Percentiles rank a stretch among this genome's conserved stretches.
phyloP scores from a whole-genome alignment of 345 rosid genomes.

The Eucalyptus regnans region DNA sequence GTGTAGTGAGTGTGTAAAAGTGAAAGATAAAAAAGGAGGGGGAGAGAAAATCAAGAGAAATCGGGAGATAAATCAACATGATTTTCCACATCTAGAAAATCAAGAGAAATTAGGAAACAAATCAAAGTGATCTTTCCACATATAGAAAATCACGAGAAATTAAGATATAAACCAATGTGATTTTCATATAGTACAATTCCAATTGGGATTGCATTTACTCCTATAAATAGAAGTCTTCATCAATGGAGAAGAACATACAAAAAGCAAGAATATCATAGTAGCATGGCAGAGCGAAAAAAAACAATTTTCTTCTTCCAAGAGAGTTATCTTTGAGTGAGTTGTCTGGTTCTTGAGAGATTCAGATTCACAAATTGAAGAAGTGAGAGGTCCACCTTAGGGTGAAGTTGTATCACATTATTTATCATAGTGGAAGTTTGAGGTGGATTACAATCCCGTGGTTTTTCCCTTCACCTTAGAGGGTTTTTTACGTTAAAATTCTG shows the following conservation, averaged over 20 bases:
- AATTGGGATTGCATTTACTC: not conserved
- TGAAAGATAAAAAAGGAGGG: not conserved
- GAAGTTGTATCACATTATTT: too few relatives aligned
- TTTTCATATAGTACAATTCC: not conserved
- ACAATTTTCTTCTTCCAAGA: not conserved
- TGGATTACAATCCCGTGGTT: not conserved
- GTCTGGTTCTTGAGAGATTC: not conserved
- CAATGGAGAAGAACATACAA: not conserved
- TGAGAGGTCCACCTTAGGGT: too few relatives aligned
- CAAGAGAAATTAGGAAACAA: not conserved
- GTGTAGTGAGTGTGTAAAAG: not conserved
- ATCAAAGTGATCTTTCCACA: not conserved
- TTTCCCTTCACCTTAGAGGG: not conserved
- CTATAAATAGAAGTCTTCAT: not conserved
- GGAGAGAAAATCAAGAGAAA: not conserved
- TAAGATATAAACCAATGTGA: not conserved
- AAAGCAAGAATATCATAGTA: not conserved
- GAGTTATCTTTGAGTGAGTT: not conserved
- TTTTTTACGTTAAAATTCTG: not conserved
- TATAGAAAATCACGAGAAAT: not conserved
- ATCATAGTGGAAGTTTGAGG: not conserved
- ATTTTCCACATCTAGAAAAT: not conserved
- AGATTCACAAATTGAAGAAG: too few relatives aligned
- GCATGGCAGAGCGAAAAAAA: fast-evolving
- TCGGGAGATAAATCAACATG: not conserved